phyloP scores from a whole-genome alignment of 2,329 filamentous ascomycete genomes.

The Rutstroemia sydowiana region DNA sequence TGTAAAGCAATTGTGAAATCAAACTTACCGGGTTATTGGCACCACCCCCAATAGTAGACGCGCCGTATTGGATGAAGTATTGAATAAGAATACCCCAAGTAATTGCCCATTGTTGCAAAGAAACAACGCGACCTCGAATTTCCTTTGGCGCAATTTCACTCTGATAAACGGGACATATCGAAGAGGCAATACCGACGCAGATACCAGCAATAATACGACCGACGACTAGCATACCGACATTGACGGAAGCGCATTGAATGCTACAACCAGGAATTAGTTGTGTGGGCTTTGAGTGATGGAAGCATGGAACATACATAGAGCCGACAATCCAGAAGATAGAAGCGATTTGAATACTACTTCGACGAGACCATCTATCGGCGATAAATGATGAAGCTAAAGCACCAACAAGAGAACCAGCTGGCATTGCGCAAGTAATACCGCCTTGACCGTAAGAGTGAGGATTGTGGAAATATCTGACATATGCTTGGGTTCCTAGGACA shows the following conservation, averaged over 20 bases:
- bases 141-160: conserved; percentile 56
- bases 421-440: conserved; percentile 67
- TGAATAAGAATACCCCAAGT: conserved; percentile 63
- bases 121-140: conserved; percentile 52
- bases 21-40: conserved; percentile 35
- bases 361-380: conserved; percentile 44
- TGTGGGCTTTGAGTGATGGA: background rate
- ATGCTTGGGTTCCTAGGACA: conserved; percentile 58
- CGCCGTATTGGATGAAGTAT: conserved; percentile 60
- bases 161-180: conserved; percentile 61
- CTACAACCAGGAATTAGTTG: conserved; percentile 31
- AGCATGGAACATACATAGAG: conserved; percentile 28
- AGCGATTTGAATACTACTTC: conserved; percentile 40
- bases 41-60: conserved; percentile 46
- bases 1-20: background rate
- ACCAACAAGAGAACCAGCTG: conserved; percentile 62
- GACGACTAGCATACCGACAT: conserved; percentile 62
- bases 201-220: conserved; percentile 66
- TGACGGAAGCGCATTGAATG: conserved; percentile 52
- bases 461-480: conserved; percentile 65
- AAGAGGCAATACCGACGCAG: conserved; percentile 64
- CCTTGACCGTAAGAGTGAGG: conserved; percentile 52
- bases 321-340: conserved; percentile 42
- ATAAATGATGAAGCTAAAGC: conserved; percentile 48
- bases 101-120: conserved; percentile 63